These are phyloP conservation scores for Nakaseomyces bracarensis DNA, from an alignment of 1,139 yeast species.

Conservation along the genomic window DNA sequence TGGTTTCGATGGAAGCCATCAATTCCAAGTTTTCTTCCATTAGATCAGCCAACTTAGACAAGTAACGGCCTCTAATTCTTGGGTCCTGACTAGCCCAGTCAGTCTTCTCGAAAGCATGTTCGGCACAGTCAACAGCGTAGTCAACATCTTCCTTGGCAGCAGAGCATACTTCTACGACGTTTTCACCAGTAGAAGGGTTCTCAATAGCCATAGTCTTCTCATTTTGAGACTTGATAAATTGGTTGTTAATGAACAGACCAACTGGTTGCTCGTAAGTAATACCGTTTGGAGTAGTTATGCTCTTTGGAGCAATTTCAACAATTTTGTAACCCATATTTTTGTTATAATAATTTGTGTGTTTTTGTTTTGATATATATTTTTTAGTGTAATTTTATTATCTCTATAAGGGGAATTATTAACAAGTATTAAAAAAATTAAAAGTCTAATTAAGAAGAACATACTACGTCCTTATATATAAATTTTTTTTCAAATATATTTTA, in stretches of 20 bases:
- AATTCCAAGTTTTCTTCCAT: slow-evolving; percentile 42
- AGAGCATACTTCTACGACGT: slow-evolving; percentile 52
- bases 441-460: no score
- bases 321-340: slow-evolving; percentile 11
- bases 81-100: slow-evolving; percentile 39
- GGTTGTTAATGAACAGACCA: slow-evolving; percentile 77
- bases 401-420: no score
- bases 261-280: slow-evolving; percentile 54
- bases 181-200: slow-evolving; percentile 56
- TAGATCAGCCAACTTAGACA: slow-evolving; percentile 46
- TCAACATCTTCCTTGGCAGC: slow-evolving; percentile 50
- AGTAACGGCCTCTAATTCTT: slow-evolving; percentile 37
- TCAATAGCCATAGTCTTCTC: slow-evolving; percentile 58
- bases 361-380: neutral
- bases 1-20: slow-evolving; percentile 48
- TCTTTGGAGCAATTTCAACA: slow-evolving; percentile 33
- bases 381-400: neutral
- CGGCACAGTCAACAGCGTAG: slow-evolving; percentile 54
- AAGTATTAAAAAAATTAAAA: no score
- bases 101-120: slow-evolving; percentile 43
- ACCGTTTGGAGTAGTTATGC: slow-evolving; percentile 52
- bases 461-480: no score
- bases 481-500: no score
- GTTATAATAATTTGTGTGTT: neutral
- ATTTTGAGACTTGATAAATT: slow-evolving; percentile 54